Conservation (phyloP, 495 filamentous ascomycete species). For the Cetradonia linearis region DNA sequence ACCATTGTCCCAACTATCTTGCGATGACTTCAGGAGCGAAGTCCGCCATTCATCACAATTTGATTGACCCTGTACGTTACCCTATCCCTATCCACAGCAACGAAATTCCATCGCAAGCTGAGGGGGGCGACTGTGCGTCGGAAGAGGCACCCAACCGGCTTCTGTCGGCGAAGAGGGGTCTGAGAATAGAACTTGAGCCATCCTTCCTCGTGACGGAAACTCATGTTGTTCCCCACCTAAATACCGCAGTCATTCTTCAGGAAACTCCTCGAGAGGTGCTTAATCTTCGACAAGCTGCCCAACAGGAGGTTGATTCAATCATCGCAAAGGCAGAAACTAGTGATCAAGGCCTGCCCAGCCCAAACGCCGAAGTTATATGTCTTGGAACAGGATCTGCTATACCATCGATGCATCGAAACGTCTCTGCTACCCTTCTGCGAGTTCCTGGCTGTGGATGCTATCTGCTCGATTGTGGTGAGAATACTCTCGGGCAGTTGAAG, state of each 20-base stretch:
- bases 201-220: conserved; percentile 43
- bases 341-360: conserved; percentile 46
- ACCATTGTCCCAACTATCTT: conserved; percentile 63
- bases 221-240: conserved; percentile 40
- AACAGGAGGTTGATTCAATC: conserved; percentile 32
- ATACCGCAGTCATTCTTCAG: conserved; percentile 35
- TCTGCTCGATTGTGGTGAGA: conserved; percentile 85
- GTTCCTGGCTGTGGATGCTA: conserved; percentile 78
- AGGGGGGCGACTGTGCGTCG: background rate
- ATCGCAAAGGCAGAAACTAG: conserved; percentile 30
- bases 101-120: conserved; percentile 29
- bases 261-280: conserved; percentile 39
- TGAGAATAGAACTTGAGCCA: conserved; percentile 57
- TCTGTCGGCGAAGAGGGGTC: conserved; percentile 36
- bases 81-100: conserved; percentile 52
- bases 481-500: conserved; percentile 81
- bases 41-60: conserved; percentile 54
- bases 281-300: conserved; percentile 40
- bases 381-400: conserved; percentile 83
- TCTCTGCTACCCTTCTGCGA: conserved; percentile 74
- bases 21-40: conserved; percentile 51
- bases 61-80: conserved; percentile 60
- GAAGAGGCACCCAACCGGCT: background rate
- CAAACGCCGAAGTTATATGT: conserved; percentile 70
- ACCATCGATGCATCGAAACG: conserved; percentile 91